Evolutionary conservation across 2,329 filamentous ascomycete genomes (phyloP), one percentile per base, ranked within the genome.

Genomic region (Nemania diffusa): DNA sequence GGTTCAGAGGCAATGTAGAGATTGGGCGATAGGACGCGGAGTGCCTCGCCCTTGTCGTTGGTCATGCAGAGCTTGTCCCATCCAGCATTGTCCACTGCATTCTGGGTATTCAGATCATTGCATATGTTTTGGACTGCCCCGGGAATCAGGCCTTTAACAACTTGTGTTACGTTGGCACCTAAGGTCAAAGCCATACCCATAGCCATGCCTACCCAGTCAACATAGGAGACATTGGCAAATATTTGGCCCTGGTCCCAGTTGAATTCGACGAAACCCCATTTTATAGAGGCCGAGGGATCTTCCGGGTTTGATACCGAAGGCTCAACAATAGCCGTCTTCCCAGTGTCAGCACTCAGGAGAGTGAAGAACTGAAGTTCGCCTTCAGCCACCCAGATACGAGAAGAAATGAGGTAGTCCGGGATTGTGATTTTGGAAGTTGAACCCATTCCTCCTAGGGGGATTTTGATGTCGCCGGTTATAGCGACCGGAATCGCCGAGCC

Each of bases 251-350:
- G 71, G 0, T 71, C 53, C n/a, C 77, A 82, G 71, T 81, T 81
- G 1, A 86, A 75, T 71, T 86, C 84, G 20, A 84, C 78, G 61
- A 85, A 86, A 0, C 83, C 84, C 83, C 84, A 86, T 72, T 81
- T 81, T 42, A 83, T 72, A 1, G 74, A 78, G 0, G 80, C 75
- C 29, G 79, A 84, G 3, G 83, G 81, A 60, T 85, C 84, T 2
- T 68, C 59, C 0, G 81, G 74, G 72, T 83, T 83, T 11, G 77
- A 79, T 8, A 81, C 78, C 0, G 84, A 82, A 0, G 85, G 85
- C 69, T 85, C 81, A 13, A 87, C 84, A 1, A 87, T 60, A n/a
- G 56, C 57, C 6, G 74, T 26, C 73, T 71, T 70, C 26, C 79
- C 79, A n/a, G 70, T 70, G 4, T 24, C 17, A 7, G 68, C 75